These are phyloP conservation scores for Ascochyta rabiei DNA, from an alignment of 2,329 filamentous ascomycete genomes.

Conservation along the genomic window DNA sequence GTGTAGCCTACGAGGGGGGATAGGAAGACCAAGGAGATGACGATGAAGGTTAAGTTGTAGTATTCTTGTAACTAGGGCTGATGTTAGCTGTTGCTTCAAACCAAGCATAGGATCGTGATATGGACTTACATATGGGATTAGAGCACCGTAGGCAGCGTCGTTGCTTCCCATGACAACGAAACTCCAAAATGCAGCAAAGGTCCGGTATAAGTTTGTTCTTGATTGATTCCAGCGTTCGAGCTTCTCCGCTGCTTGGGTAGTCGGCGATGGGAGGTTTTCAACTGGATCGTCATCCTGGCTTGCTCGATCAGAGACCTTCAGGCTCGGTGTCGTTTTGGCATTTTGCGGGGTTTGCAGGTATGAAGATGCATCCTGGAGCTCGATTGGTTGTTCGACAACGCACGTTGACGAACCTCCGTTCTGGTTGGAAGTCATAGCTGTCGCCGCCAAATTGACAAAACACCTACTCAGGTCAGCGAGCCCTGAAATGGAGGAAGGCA, in stretches of 20 bases:
- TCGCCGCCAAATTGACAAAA: neutral
- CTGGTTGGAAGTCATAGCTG: conserved; percentile 32
- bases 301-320: conserved; percentile 27
- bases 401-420: conserved; percentile 45
- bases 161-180: conserved; percentile 72
- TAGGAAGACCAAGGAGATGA: conserved; percentile 71
- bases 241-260: conserved; percentile 48
- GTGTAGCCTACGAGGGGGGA: conserved; percentile 71
- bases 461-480: neutral
- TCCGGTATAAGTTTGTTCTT: conserved; percentile 63
- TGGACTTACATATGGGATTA: conserved; percentile 56
- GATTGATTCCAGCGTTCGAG: conserved; percentile 70
- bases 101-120: too few species aligned
- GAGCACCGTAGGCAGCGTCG: conserved; percentile 66
- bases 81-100: neutral
- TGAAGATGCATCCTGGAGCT: conserved; percentile 39
- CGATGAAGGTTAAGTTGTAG: conserved; percentile 66
- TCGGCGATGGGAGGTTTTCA: conserved; percentile 55
- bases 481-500: too few species aligned
- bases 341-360: conserved; percentile 27
- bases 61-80: conserved; percentile 63
- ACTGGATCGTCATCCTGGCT: conserved; percentile 31
- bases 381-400: conserved; percentile 38
- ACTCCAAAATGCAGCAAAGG: conserved; percentile 64
- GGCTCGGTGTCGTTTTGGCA: conserved; percentile 23